Conservation (phyloP, 2,329 filamentous ascomycete species). For the Aspergillus sp. region DNA sequence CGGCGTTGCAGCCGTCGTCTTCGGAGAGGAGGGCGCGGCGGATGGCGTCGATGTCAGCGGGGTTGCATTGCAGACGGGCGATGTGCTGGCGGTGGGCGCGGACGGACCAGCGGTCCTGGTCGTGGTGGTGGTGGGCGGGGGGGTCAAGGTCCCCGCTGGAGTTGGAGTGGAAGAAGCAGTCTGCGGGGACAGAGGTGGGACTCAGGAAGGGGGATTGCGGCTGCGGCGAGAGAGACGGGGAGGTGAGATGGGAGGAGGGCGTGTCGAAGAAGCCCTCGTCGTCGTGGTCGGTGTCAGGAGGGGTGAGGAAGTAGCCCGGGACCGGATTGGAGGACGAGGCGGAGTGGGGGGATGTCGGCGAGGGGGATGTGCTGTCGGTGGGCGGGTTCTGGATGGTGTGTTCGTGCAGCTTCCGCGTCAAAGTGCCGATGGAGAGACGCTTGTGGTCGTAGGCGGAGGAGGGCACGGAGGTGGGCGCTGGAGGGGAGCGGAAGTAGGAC, state of each 20-base stretch:
- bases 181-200: slow-evolving; percentile 28
- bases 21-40: slow-evolving; percentile 32
- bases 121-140: slow-evolving; percentile 1
- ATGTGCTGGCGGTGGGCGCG: slow-evolving; percentile 40
- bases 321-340: slow-evolving; percentile 6
- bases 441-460: slow-evolving; percentile 40
- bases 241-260: slow-evolving; percentile 54
- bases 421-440: slow-evolving; percentile 38
- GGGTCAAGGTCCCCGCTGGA: not conserved
- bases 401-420: slow-evolving; percentile 41
- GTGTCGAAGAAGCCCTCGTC: slow-evolving; percentile 43
- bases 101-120: slow-evolving; percentile 22
- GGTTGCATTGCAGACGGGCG: slow-evolving; percentile 38
- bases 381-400: slow-evolving; percentile 33
- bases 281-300: slow-evolving; percentile 38
- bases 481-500: slow-evolving; percentile 32
- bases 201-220: slow-evolving; percentile 26
- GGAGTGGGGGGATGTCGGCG: slow-evolving; percentile 6
- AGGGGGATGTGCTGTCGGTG: slow-evolving; percentile 2
- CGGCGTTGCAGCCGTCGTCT: slow-evolving; percentile 18
- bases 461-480: slow-evolving; percentile 42
- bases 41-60: slow-evolving; percentile 35
- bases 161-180: slow-evolving; percentile 15
- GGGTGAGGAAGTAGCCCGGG: slow-evolving; percentile 32
- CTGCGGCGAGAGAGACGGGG: slow-evolving; percentile 40